Evolutionary conservation across 257 asterid genomes (phyloP).

Genomic region (Linaria vulgaris): DNA sequence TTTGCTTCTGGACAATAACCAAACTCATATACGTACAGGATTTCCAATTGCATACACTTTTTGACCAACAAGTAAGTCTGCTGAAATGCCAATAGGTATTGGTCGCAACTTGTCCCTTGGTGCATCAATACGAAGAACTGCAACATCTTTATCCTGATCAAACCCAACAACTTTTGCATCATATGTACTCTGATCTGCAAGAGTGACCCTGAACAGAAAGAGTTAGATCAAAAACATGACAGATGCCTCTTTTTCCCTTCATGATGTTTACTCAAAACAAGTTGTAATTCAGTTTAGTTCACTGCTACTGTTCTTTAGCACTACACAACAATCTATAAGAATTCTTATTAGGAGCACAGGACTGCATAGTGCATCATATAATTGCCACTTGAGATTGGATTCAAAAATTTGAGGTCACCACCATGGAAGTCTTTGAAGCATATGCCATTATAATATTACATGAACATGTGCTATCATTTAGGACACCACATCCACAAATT

Average conservation of each 20-base stretch:
- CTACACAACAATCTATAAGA: not conserved
- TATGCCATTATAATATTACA: too few relatives aligned
- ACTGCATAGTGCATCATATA: not conserved
- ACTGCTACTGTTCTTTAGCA: not conserved
- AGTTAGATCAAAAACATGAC: constrained; percentile 18
- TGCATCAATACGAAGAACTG: constrained; percentile 73
- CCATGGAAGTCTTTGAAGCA: too few relatives aligned
- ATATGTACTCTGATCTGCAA: constrained; percentile 85
- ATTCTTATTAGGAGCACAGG: not conserved
- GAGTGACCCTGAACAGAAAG: constrained; percentile 63
- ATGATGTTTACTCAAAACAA: constrained; percentile 13
- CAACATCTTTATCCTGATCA: constrained; percentile 99
- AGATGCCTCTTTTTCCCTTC: not conserved
- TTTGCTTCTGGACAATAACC: too few relatives aligned
- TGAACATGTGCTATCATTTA: too few relatives aligned
- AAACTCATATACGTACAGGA: constrained; percentile 58
- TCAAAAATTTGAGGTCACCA: too few relatives aligned
- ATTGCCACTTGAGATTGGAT: not conserved
- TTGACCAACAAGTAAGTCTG: constrained; percentile 97
- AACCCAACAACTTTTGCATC: constrained; percentile 93
- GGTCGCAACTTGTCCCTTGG: constrained; percentile 86
- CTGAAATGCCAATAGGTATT: constrained; percentile 82
- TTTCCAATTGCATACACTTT: constrained; percentile 97
- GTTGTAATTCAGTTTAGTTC: not conserved
- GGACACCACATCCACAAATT: too few relatives aligned